Evolutionary conservation across 2,329 filamentous ascomycete genomes (phyloP).

Genomic region (Leptosphaerulina australis): DNA sequence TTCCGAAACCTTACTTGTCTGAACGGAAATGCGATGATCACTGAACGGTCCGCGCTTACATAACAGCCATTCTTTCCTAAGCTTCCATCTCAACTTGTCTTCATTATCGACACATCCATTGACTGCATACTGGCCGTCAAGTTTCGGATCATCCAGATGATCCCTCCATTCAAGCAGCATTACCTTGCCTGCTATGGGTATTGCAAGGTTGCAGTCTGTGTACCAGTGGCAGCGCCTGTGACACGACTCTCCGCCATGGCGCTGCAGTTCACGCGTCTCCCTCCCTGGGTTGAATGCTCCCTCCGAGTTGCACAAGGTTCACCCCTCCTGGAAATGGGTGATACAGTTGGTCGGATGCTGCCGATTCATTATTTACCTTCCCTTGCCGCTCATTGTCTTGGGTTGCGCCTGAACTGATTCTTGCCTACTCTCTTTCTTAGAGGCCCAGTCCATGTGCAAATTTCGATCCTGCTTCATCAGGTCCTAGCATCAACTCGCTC

Average conservation of each 20-base stretch:
- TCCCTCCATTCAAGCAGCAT: slow-evolving; percentile 22
- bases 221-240: slow-evolving; percentile 38
- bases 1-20: slow-evolving; percentile 8
- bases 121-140: slow-evolving; percentile 17
- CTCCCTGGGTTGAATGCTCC: slow-evolving; percentile 33
- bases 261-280: slow-evolving; percentile 31
- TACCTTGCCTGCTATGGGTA: slow-evolving; percentile 30
- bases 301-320: slow-evolving; percentile 37
- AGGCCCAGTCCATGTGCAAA: slow-evolving; percentile 28
- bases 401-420: slow-evolving; percentile 37
- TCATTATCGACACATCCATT: slow-evolving; percentile 14
- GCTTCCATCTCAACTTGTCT: slow-evolving; percentile 8
- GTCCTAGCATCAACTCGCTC: slow-evolving; percentile 29
- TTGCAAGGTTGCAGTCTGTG: slow-evolving; percentile 46
- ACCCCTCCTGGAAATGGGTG: slow-evolving; percentile 29
- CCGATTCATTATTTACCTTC: slow-evolving; percentile 34
- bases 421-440: slow-evolving; percentile 28
- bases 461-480: slow-evolving; percentile 29
- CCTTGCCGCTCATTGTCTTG: slow-evolving; percentile 37
- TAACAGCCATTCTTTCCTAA: slow-evolving; percentile 18
- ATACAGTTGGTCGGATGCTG: slow-evolving; percentile 31
- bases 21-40: background rate
- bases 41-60: slow-evolving; percentile 4
- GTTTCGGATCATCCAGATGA: slow-evolving; percentile 22
- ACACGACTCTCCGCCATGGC: slow-evolving; percentile 34